A percentile compares a stretch with the other conserved stretches of the same genome.
Conservation (phyloP, 2,329 filamentous ascomycete genomes). For the Ophiobolus disseminans region DNA sequence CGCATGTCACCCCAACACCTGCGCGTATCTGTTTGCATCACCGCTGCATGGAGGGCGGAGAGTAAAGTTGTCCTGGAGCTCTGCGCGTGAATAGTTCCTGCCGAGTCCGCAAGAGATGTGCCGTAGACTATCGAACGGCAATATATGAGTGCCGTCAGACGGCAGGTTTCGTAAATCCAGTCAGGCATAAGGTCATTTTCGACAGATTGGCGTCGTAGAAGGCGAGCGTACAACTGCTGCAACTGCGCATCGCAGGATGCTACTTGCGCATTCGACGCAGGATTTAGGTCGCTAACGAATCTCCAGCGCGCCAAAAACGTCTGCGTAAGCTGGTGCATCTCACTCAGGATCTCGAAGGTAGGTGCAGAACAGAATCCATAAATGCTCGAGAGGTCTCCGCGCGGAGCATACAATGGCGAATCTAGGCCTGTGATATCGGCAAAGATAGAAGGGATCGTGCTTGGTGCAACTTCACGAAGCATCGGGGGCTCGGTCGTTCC, state of each 20-base stretch:
- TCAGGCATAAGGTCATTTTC: conserved; percentile 23
- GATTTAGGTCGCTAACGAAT: conserved; percentile 11
- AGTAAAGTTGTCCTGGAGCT: conserved; percentile 23
- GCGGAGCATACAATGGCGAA: conserved; percentile 33
- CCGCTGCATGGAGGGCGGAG: conserved; percentile 30
- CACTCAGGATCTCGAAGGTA: conserved; percentile 32
- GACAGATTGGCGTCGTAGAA: conserved; percentile 23
- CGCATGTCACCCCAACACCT: conserved; percentile 34
- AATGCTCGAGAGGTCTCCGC: conserved; percentile 22
- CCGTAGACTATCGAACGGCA: conserved; percentile 38
- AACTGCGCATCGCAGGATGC: conserved; percentile 29
- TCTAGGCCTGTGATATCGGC: conserved; percentile 12
- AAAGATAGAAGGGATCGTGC: conserved; percentile 7
- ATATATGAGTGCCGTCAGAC: conserved; percentile 42
- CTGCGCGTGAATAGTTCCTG: conserved; percentile 21
- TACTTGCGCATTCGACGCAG: conserved; percentile 15
- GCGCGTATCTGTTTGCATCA: conserved; percentile 31
- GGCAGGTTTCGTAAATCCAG: conserved; percentile 43
- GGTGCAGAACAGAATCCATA: conserved; percentile 25
- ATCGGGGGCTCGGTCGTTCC: conserved; percentile 26
- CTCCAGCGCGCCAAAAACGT: conserved; percentile 28
- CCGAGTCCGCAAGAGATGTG: conserved; percentile 32
- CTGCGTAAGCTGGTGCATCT: conserved; percentile 36
- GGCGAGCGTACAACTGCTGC: conserved; percentile 33
- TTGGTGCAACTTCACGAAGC: conserved; percentile 24